Conservation (phyloP, 345 rosid genomes). For the Sonneratia alba region DNA sequence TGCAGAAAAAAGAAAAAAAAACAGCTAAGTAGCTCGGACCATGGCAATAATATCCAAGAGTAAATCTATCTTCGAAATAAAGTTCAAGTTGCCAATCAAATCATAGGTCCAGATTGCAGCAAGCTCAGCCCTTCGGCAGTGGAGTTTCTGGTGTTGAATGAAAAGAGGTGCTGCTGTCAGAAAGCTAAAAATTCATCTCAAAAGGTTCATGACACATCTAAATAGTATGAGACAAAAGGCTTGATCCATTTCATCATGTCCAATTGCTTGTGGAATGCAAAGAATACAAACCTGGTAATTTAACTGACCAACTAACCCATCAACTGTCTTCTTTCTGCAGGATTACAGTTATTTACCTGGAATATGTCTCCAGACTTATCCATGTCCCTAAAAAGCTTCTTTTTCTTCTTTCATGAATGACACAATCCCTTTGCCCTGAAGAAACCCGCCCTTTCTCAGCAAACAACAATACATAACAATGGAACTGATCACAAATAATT, state of each 20-base stretch:
- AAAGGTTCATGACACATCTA: conserved; percentile 1
- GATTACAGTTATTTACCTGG: not conserved
- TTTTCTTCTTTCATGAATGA: not conserved
- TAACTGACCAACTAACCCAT: not conserved
- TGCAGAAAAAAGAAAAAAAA: too few species aligned
- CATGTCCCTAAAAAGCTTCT: not conserved
- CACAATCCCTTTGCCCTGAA: not conserved
- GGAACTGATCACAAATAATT: not conserved
- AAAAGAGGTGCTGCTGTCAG: conserved; percentile 2
- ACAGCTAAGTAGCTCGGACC: too few species aligned
- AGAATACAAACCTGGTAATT: not conserved
- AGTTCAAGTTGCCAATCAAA: too few species aligned
- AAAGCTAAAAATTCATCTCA: conserved; percentile 6
- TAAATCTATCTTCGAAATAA: too few species aligned
- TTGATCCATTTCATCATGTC: not conserved
- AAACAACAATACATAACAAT: not conserved
- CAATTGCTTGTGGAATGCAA: not conserved
- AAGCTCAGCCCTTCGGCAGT: not conserved
- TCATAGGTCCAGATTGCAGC: not conserved
- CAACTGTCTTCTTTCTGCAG: conserved; percentile 1
- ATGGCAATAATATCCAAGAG: too few species aligned
- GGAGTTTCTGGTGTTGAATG: not conserved
- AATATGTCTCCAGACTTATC: not conserved
- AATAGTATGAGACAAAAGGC: not conserved
- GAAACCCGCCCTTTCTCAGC: not conserved